Conservation (phyloP, 75 land plant species). For the Sequoia sempervirens region DNA sequence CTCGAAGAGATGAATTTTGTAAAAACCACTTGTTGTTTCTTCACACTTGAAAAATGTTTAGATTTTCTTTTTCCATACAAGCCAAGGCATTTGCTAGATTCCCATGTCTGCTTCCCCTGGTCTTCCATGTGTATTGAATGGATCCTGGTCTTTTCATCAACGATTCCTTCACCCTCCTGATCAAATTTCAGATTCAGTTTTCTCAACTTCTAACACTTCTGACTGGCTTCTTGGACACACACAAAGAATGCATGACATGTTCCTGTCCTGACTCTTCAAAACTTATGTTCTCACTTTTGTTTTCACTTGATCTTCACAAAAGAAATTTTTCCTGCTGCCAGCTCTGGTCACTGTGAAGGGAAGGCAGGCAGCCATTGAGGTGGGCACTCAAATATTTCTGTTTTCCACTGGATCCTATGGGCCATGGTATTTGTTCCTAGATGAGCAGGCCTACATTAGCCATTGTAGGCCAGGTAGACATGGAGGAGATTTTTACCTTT, state of each 20-base stretch:
- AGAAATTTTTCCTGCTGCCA: not conserved
- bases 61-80: slow-evolving; percentile 11
- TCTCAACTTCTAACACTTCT: slow-evolving; percentile 41
- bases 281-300: not conserved
- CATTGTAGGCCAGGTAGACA: not conserved
- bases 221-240: slow-evolving; percentile 42
- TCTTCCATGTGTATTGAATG: slow-evolving; percentile 14
- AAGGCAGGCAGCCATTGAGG: slow-evolving; percentile 4
- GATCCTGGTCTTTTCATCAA: slow-evolving; percentile 8
- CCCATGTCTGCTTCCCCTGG: slow-evolving; percentile 13
- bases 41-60: not conserved
- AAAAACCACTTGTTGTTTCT: not conserved
- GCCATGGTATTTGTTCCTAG: not conserved
- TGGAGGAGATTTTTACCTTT: not conserved
- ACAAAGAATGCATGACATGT: slow-evolving; percentile 11
- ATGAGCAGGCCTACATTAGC: not conserved
- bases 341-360: slow-evolving; percentile 4
- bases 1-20: no score
- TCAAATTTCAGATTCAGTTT: slow-evolving; percentile 22
- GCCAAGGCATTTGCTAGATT: slow-evolving; percentile 29
- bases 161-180: slow-evolving; percentile 2
- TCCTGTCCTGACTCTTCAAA: not conserved
- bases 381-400: not conserved
- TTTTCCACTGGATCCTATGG: not conserved
- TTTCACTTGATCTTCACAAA: slow-evolving; percentile 1